Conservation (phyloP, 2,329 filamentous ascomycete genomes). For the Fonsecaea multimorphosa region DNA sequence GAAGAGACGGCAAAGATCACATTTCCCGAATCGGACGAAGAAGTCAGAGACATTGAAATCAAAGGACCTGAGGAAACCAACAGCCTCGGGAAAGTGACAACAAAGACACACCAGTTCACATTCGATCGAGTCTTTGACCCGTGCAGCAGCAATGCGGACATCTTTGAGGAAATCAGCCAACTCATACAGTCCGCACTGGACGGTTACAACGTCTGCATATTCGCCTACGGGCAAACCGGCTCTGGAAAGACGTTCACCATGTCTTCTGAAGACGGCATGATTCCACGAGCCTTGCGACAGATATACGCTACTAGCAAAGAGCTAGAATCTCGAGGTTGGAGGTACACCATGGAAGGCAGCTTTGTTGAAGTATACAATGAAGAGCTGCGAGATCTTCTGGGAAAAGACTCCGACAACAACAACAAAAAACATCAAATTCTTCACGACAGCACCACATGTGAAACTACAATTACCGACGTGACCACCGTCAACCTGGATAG, state of each 20-base stretch:
- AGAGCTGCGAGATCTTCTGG: conserved; percentile 88
- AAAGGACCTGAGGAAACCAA: conserved; percentile 83
- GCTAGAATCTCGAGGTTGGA: conserved; percentile 90
- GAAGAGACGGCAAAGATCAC: conserved; percentile 74
- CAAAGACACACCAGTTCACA: conserved; percentile 82
- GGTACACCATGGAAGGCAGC: conserved; percentile 89
- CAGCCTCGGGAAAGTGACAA: conserved; percentile 75
- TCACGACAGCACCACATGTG: conserved; percentile 81
- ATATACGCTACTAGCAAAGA: conserved; percentile 87
- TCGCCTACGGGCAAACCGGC: conserved; percentile 97
- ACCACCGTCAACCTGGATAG: conserved; percentile 78
- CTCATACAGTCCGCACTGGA: conserved; percentile 95
- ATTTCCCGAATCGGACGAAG: conserved; percentile 71
- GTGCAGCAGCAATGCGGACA: conserved; percentile 75
- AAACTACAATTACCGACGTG: conserved; percentile 81
- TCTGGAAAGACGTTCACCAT: conserved; percentile 97
- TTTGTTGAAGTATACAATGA: conserved; percentile 99
- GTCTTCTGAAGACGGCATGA: conserved; percentile 91
- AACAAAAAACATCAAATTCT: conserved; percentile 88
- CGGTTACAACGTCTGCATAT: conserved; percentile 98
- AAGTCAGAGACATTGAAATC: conserved; percentile 84
- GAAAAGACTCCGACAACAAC: conserved; percentile 72
- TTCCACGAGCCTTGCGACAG: conserved; percentile 88
- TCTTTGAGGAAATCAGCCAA: conserved; percentile 96
- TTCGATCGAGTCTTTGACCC: conserved; percentile 94